phyloP scores from a whole-genome alignment of 805 yeast species.

The Pichia rugopelliculosa region DNA sequence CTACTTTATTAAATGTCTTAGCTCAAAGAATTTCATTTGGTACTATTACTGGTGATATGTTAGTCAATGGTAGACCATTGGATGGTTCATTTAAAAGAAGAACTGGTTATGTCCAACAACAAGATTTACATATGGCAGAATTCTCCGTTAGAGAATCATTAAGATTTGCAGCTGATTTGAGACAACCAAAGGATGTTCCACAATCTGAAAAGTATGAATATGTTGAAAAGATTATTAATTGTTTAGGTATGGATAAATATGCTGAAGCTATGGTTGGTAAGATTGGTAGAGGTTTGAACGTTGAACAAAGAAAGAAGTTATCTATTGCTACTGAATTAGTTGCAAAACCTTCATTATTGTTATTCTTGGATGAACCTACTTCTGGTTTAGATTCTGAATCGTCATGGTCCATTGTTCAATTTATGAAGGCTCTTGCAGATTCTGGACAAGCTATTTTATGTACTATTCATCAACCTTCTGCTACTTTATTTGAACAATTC shows the following conservation, averaged over 20 bases:
- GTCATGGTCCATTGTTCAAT: conserved; percentile 49
- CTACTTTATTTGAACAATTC: conserved; percentile 36
- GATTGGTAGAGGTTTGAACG: conserved; percentile 42
- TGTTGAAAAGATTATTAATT: conserved; percentile 34
- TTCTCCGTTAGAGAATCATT: conserved; percentile 46
- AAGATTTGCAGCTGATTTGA: conserved; percentile 41
- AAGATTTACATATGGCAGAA: conserved; percentile 44
- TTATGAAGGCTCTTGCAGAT: conserved; percentile 41
- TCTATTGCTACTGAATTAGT: conserved; percentile 51
- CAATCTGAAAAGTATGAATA: conserved; percentile 34
- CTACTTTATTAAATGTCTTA: conserved; percentile 46
- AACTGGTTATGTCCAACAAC: conserved; percentile 51
- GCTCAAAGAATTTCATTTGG: conserved; percentile 47
- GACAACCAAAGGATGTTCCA: conserved; percentile 36
- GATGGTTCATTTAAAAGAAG: conserved; percentile 46
- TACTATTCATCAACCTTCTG: conserved; percentile 49
- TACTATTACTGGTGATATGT: conserved; percentile 48
- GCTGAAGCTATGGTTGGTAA: conserved; percentile 46
- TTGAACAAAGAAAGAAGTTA: conserved; percentile 46
- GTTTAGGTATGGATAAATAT: conserved; percentile 36
- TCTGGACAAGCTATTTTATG: conserved; percentile 50
- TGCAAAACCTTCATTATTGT: conserved; percentile 44
- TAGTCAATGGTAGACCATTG: conserved; percentile 44
- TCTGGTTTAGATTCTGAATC: conserved; percentile 53
- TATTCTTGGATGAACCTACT: conserved; percentile 54